A percentile compares a stretch with the other conserved stretches of the same genome.
Evolutionary conservation across 2,329 filamentous ascomycete species (phyloP).

Genomic region (Cercospora sp.): DNA sequence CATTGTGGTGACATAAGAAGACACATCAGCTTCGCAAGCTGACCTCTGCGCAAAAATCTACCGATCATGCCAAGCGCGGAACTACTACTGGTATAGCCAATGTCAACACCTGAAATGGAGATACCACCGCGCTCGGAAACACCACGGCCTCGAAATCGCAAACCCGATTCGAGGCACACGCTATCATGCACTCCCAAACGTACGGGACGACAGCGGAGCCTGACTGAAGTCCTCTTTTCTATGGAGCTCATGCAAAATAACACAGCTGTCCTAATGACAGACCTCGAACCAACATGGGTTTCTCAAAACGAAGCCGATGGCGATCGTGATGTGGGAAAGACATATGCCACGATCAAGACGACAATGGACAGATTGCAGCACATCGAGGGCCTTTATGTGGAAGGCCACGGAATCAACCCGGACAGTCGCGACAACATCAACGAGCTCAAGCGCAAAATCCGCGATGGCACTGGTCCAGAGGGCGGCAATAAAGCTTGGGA

Average conservation of each 20-base stretch:
- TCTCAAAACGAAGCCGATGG: background rate
- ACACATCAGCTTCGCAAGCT: background rate
- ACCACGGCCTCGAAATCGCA: constrained; percentile 7
- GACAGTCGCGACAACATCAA: constrained; percentile 15
- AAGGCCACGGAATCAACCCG: constrained; percentile 3
- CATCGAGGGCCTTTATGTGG: constrained; percentile 1
- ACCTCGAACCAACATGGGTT: constrained; percentile 7
- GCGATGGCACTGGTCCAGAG: constrained; percentile 12
- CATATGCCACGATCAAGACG: background rate
- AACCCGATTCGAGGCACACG: background rate
- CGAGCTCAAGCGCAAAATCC: constrained; percentile 14
- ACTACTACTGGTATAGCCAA: background rate
- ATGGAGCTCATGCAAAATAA: constrained; percentile 10
- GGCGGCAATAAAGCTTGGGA: constrained; percentile 14
- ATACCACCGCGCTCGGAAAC: constrained; percentile 6
- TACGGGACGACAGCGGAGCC: constrained; percentile 10
- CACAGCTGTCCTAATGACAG: constrained; percentile 2
- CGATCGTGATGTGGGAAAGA: background rate
- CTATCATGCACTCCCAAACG: constrained; percentile 5
- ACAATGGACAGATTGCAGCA: background rate
- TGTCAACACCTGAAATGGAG: constrained; percentile 3
- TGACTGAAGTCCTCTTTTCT: constrained; percentile 10
- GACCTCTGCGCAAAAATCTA: background rate
- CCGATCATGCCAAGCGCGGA: background rate
- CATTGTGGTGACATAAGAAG: background rate